Conservation (phyloP, 257 asterid genomes). For the Asclepias syriaca region DNA sequence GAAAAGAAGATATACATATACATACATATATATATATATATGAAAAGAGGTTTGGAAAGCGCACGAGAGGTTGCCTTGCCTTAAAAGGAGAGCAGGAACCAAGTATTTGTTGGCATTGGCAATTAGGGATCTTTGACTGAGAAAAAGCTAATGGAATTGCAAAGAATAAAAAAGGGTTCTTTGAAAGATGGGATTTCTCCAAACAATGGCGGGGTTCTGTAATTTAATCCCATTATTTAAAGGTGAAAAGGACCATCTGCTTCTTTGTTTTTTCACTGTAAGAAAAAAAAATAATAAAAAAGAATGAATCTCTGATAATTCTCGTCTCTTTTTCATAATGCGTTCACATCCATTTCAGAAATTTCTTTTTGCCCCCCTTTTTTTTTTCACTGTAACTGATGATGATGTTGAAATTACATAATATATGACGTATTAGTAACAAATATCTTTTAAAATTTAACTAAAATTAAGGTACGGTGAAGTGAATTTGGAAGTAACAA, state of each 20-base stretch:
- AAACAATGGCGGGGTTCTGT: neutral
- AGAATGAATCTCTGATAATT: slow-evolving; percentile 1
- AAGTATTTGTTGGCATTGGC: slow-evolving; percentile 42
- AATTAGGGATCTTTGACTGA: slow-evolving; percentile 52
- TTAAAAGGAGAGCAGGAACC: slow-evolving; percentile 33
- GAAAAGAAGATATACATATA: too few species aligned
- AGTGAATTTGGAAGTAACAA: too few species aligned
- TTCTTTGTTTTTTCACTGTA: slow-evolving; percentile 3
- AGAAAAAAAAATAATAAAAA: too few species aligned
- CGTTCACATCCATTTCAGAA: neutral
- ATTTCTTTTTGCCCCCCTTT: neutral
- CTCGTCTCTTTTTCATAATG: slow-evolving; percentile 1
- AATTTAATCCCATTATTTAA: neutral
- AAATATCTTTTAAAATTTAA: too few species aligned
- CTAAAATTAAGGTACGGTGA: too few species aligned
- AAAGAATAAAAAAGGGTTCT: neutral
- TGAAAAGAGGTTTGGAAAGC: slow-evolving; percentile 21
- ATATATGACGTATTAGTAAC: neutral
- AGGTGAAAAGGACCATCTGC: neutral
- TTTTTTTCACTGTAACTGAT: neutral
- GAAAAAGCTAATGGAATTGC: slow-evolving; percentile 17
- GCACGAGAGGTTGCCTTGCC: slow-evolving; percentile 39
- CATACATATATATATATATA: neutral
- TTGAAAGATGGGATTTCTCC: slow-evolving; percentile 5
- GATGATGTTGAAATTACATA: neutral